Base-by-base conservation (phyloP, 495 filamentous ascomycete genomes). In the Lophium mytilinum region DNA sequence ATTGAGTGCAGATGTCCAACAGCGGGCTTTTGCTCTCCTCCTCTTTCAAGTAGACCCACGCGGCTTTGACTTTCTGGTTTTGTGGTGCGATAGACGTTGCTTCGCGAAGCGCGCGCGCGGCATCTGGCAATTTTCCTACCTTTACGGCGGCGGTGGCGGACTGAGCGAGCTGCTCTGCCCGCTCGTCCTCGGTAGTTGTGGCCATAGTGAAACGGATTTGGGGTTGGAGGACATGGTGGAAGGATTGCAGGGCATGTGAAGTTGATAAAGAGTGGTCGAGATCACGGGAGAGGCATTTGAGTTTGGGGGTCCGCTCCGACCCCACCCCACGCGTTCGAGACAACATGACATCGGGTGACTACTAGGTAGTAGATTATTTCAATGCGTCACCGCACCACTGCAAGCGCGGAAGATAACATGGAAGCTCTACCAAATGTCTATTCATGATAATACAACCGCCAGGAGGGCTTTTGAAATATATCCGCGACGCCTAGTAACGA, bases 31-130 rank as follows among this genome's bases (percentile, higher is more conserved):
- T 68, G 47, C 66, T 69, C 62, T 77, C 71, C 49, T 81, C 77
- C 53, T 79, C 58, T 43, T 69, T 65, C 48, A 83, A 72, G 55
- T 74, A 75, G 30, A 77, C 58, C 49, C 83, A 76, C 34, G 76
- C 78, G 19, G 69, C 71, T 70, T 77, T 77, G 52, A 85, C 76
- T 55, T 74, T 56, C 18, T 69, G 51, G 62, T 84, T 77, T 1
- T 82, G 73, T 19, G 82, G 79, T 14, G 79, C 79, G 46, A 87
- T 71, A n/a, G 76, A 76, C 52, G 79, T 73, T 19, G 83, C 83
- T 73, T 86, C 80, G 69, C 80, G 76, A 42, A 87, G 73, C 50
- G 78, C 78, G 52, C 80, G 74, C 37, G 78, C 75, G 6, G 65
- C 65, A 36, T 61, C 58, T 5, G 54, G 37, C 24, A 67, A 53